Base-by-base conservation (phyloP, 164 flowering plant species). In the Cinnamomum micranthum region DNA sequence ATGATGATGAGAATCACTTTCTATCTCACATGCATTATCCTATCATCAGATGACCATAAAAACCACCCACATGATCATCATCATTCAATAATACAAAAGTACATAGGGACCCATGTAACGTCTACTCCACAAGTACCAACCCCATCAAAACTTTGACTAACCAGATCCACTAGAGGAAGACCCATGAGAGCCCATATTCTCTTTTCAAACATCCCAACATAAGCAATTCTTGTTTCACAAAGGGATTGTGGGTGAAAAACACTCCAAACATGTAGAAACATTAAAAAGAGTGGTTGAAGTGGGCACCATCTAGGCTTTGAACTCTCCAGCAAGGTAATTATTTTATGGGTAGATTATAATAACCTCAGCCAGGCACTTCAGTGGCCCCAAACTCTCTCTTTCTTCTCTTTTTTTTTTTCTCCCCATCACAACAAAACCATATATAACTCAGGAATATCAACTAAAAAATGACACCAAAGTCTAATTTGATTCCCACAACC, bases 71-170 rank as follows among this genome's bases (percentile, higher is more conserved):
- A 41, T 33, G 20, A 7, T 41, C 2, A 41, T 41, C 47, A 41
- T 41, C 2, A 41, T 7, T 11, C 47, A 41, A 41, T 41, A 41
- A 41, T 41, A 41, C 47, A 41, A 41, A 41, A 41, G 47, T 20
- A 15, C 69, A 27, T 19, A 17, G 12, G 50, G 70, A 17, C 55
- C 71, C 71, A 69, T 41, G 11, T 0, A 69, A 41, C 31, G 52
- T 51, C 71, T 47, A 69, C 71, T 69, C 71, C 15, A 22, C 71
- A 69, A 41, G 52, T 24, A 69, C 71, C 71, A 47, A 69, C 51
- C 27, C 71, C 71, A 69, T 69, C 47, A 13, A 69, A 22, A 69
- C 41, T 20, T 69, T 69, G 71, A 47, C 71, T 69, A 41, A 69
- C 55, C 58, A 69, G 71, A 69, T 69, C 71, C 71, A 41, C 50